These are phyloP conservation scores for Pseudogymnoascus destructans DNA, from an alignment of 2,329 filamentous ascomycete genomes.

Conservation along the genomic window DNA sequence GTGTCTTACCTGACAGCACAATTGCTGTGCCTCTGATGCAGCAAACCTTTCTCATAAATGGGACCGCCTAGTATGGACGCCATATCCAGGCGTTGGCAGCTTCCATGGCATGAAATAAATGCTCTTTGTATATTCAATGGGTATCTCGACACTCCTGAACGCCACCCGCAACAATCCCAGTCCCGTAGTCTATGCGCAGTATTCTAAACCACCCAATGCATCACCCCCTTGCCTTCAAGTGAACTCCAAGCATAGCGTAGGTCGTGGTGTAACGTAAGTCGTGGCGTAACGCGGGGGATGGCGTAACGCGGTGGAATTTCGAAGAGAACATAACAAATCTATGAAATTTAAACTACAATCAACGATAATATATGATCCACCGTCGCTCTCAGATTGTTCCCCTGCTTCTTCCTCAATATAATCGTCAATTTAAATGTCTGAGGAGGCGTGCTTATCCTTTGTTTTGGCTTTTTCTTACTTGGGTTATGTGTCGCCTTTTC, in stretches of 20 bases:
- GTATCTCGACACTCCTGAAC: conserved; percentile 1
- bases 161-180: neutral
- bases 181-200: neutral
- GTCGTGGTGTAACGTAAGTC: too few relatives aligned
- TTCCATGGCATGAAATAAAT: neutral
- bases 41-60: neutral
- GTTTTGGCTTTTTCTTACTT: too few relatives aligned
- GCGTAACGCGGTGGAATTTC: too few relatives aligned
- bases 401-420: too few relatives aligned
- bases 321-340: too few relatives aligned
- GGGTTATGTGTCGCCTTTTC: too few relatives aligned
- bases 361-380: too few relatives aligned
- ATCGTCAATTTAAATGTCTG: too few relatives aligned
- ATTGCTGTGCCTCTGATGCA: neutral
- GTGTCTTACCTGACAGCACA: neutral
- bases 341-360: too few relatives aligned
- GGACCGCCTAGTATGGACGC: neutral
- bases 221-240: neutral
- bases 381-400: too few relatives aligned
- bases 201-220: neutral
- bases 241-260: neutral
- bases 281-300: too few relatives aligned
- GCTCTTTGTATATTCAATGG: neutral
- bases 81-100: neutral
- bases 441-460: too few relatives aligned